A percentile compares a stretch with the other conserved stretches of the same genome.
These are phyloP conservation scores for Berberis thunbergii DNA, from an alignment of 164 flowering plant genomes.

Conservation along the genomic window DNA sequence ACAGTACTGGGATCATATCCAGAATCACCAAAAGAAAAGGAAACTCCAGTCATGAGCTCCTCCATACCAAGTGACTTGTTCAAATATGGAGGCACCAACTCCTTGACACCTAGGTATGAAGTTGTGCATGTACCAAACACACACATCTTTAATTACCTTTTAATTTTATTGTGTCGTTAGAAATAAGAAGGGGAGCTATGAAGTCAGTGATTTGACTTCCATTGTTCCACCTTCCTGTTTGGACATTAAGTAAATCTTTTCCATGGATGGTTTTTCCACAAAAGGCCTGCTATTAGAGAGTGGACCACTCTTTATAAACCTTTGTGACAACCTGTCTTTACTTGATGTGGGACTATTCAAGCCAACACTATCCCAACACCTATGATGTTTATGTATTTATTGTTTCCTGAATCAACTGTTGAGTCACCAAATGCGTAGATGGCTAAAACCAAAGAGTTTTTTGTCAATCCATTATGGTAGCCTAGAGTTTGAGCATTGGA, in stretches of 20 bases:
- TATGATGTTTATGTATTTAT: neutral
- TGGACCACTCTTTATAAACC: too few species aligned
- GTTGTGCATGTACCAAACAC: neutral
- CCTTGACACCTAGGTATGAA: neutral
- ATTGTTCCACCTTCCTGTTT: neutral
- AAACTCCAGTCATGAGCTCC: constrained; percentile 35
- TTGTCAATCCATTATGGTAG: too few species aligned
- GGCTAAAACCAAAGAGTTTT: neutral
- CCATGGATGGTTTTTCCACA: neutral
- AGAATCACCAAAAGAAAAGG: constrained; percentile 55
- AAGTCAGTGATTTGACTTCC: neutral
- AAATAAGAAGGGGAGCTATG: neutral
- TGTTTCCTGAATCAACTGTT: neutral
- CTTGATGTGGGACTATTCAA: too few species aligned
- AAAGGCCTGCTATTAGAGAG: too few species aligned
- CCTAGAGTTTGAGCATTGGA: too few species aligned
- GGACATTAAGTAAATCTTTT: neutral
- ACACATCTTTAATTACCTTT: neutral
- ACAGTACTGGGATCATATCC: constrained; percentile 29
- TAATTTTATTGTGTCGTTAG: neutral
- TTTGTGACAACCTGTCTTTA: too few species aligned
- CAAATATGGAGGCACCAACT: constrained; percentile 15
- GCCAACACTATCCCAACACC: too few species aligned
- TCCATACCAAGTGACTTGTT: constrained; percentile 25
- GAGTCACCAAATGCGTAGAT: neutral